Evolutionary conservation across 495 filamentous ascomycete genomes (phyloP).

Genomic region (Entonaema liquescens): DNA sequence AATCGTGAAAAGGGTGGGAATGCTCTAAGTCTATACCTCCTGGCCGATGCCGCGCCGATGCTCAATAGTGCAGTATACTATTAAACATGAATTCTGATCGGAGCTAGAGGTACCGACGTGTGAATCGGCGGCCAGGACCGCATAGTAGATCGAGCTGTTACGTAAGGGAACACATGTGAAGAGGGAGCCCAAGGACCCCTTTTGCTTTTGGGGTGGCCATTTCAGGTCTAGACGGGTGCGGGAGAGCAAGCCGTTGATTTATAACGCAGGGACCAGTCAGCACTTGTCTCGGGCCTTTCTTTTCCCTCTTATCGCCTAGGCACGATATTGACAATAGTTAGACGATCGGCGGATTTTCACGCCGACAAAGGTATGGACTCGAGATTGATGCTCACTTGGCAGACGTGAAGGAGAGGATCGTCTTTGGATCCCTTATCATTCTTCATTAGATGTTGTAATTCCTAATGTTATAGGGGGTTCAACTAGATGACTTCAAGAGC

Average conservation of each 20-base stretch:
- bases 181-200: neutral
- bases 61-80: conserved; percentile 17
- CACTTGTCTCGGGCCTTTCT: conserved; percentile 29
- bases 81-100: conserved; percentile 10
- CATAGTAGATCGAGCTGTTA: neutral
- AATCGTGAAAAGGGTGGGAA: neutral
- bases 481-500: conserved; percentile 21
- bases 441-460: conserved; percentile 1
- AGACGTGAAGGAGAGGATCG: neutral
- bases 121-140: neutral
- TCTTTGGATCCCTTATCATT: conserved; percentile 21
- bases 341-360: conserved; percentile 24
- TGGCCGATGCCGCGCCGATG: neutral
- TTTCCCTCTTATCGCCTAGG: conserved; percentile 10
- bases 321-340: conserved; percentile 36
- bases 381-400: conserved; percentile 27
- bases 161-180: neutral
- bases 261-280: conserved; percentile 25
- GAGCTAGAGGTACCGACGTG: conserved; percentile 15
- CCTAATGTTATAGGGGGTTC: neutral
- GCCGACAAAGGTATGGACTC: conserved; percentile 18
- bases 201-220: conserved; percentile 13
- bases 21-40: neutral
- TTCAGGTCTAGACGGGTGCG: conserved; percentile 8
- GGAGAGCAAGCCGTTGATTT: conserved; percentile 9